Evolutionary conservation across 1,284 basidiomycete genomes (phyloP).

Genomic region (Mycena sp.): DNA sequence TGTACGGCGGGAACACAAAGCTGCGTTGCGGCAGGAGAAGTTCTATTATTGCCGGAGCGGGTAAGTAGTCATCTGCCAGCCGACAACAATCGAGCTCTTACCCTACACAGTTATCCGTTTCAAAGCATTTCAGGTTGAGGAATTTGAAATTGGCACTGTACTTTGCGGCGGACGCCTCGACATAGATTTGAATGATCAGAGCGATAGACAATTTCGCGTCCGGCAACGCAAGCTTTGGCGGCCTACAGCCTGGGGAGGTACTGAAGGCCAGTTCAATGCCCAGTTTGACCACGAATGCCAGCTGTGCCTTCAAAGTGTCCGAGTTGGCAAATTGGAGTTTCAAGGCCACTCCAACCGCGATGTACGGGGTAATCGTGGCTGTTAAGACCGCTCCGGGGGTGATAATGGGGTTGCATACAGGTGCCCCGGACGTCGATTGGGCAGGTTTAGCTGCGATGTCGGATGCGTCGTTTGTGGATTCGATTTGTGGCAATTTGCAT

Average conservation of each 20-base stretch:
- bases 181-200: background rate
- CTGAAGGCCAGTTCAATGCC: background rate
- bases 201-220: background rate
- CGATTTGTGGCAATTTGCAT: background rate
- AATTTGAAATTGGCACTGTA: background rate
- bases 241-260: background rate
- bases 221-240: no score
- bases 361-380: background rate
- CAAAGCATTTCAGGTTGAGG: background rate
- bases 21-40: background rate
- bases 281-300: background rate
- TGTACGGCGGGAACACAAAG: background rate
- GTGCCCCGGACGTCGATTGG: background rate
- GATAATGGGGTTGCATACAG: background rate
- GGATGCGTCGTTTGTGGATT: background rate
- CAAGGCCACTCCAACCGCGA: background rate
- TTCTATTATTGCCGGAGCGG: background rate
- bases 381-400: background rate
- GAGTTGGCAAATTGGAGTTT: background rate
- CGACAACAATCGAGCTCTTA: background rate
- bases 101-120: background rate
- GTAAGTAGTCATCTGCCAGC: background rate
- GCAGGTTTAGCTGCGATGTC: background rate
- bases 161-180: background rate
- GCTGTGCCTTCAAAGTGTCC: background rate